Conservation (phyloP, 208 protist species). For the Leishmania gerbilli region DNA sequence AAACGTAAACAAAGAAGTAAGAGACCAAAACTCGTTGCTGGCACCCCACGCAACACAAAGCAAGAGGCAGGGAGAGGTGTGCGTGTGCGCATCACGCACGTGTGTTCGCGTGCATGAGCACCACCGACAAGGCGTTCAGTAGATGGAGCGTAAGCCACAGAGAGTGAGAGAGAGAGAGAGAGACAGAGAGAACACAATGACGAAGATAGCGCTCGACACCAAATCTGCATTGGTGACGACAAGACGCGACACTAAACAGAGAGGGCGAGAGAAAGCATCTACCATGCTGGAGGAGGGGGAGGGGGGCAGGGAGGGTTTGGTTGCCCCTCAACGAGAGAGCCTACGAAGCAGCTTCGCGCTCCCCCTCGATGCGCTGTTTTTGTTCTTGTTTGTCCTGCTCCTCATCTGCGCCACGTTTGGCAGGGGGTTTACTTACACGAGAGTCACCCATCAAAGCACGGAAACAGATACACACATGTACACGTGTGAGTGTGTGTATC, state of each 20-base stretch:
- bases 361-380: neutral
- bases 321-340: conserved; percentile 1
- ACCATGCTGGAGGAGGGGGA: too few relatives aligned
- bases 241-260: neutral
- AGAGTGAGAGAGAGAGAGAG: neutral
- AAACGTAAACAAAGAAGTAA: neutral
- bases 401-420: neutral
- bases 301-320: neutral
- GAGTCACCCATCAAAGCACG: neutral
- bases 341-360: neutral
- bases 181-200: neutral
- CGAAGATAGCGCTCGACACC: neutral
- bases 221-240: neutral
- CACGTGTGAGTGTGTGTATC: too few relatives aligned
- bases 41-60: too few relatives aligned
- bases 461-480: neutral
- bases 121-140: neutral
- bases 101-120: neutral
- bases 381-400: neutral
- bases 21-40: neutral
- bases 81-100: neutral
- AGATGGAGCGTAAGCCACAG: neutral
- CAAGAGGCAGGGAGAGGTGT: neutral
- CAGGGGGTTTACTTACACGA: neutral
- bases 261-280: neutral